phyloP scores from a whole-genome alignment of 208 protist species.

The Trypanosomatidae sp. region DNA sequence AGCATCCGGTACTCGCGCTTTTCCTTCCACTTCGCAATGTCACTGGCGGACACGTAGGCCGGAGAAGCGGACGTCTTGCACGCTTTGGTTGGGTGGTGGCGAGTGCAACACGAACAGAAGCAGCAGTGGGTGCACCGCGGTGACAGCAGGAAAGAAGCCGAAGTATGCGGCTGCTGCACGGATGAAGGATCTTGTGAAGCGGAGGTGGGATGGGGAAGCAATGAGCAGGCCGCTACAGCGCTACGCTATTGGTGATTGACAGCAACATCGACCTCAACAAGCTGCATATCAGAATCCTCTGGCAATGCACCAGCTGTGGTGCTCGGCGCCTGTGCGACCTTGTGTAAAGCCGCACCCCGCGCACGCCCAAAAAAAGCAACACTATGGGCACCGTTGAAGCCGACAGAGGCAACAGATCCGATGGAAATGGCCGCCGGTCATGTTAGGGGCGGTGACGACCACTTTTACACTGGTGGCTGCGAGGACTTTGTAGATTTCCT shows the following conservation, averaged over 20 bases:
- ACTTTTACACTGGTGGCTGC: neutral
- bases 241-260: neutral
- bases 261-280: neutral
- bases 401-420: neutral
- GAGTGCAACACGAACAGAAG: neutral
- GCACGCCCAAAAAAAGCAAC: neutral
- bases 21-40: constrained; percentile 12
- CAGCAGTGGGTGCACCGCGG: neutral
- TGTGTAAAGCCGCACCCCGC: neutral
- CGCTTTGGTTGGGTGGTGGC: neutral
- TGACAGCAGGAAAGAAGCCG: neutral
- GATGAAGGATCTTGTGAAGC: neutral
- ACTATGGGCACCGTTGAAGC: neutral
- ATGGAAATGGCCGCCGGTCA: neutral
- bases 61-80: neutral
- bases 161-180: neutral
- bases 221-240: neutral
- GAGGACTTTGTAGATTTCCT: neutral
- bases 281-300: neutral
- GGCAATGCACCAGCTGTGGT: neutral
- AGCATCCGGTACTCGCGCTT: constrained; percentile 19
- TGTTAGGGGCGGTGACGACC: neutral
- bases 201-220: too few species aligned
- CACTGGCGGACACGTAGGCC: neutral
- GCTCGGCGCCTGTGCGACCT: neutral